These are phyloP conservation scores for Colletotrichum neosansevieriae DNA, from an alignment of 2,329 filamentous ascomycete species.

Conservation along the genomic window DNA sequence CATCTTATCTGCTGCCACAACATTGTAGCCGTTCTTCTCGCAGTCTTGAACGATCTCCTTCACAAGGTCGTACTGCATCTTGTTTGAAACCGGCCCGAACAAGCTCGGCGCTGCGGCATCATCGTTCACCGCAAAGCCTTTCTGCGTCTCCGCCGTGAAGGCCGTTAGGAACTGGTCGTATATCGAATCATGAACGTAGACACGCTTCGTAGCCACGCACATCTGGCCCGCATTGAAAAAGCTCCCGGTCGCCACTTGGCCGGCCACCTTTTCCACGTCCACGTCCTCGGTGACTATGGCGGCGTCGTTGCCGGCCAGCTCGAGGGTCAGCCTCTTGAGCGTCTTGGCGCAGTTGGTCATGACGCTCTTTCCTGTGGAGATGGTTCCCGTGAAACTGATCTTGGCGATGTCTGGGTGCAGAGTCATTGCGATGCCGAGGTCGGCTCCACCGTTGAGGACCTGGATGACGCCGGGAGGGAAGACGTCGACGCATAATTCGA, in stretches of 20 bases:
- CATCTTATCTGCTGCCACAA: slow-evolving; percentile 46
- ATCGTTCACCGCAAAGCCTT: neutral
- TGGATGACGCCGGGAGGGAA: slow-evolving; percentile 70
- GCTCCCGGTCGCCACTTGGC: slow-evolving; percentile 55
- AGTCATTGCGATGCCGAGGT: slow-evolving; percentile 65
- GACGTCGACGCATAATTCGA: slow-evolving; percentile 60
- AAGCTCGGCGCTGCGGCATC: slow-evolving; percentile 42
- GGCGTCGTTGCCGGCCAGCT: slow-evolving; percentile 68
- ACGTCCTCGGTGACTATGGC: slow-evolving; percentile 66
- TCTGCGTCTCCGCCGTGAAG: slow-evolving; percentile 44
- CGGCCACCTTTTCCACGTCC: slow-evolving; percentile 59
- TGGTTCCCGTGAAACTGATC: slow-evolving; percentile 70
- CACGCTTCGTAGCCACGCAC: slow-evolving; percentile 68
- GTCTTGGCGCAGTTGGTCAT: slow-evolving; percentile 63
- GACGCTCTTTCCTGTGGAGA: slow-evolving; percentile 61
- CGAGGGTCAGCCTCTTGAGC: slow-evolving; percentile 66
- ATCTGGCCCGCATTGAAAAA: slow-evolving; percentile 68
- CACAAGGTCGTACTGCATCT: slow-evolving; percentile 71
- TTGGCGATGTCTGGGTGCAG: slow-evolving; percentile 67
- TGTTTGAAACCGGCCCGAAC: slow-evolving; percentile 72
- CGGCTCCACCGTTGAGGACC: slow-evolving; percentile 65
- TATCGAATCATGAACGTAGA: slow-evolving; percentile 71
- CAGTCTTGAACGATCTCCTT: slow-evolving; percentile 57
- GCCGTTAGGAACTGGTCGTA: slow-evolving; percentile 65
- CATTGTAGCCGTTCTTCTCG: slow-evolving; percentile 46